Evolutionary conservation across 768 basidiomycete species (phyloP).

Genomic region (Agaricus subrufescens): DNA sequence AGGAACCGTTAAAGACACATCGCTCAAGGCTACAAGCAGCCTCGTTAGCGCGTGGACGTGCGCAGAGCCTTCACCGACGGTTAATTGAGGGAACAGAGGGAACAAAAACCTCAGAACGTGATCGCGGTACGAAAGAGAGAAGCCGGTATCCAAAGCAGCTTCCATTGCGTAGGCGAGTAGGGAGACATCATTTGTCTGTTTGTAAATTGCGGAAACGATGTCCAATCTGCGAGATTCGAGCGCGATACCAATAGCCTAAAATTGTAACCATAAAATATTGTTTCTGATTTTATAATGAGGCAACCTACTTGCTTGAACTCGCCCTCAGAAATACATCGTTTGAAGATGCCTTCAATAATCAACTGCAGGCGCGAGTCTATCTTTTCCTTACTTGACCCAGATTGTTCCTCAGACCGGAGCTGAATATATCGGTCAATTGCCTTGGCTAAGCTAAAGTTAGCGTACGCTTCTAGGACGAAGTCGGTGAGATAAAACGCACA

Average conservation of each 20-base stretch:
- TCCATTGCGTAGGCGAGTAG: slow-evolving; percentile 91
- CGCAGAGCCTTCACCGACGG: slow-evolving; percentile 65
- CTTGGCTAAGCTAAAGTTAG: slow-evolving; percentile 54
- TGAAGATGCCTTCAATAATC: slow-evolving; percentile 89
- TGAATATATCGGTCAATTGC: slow-evolving; percentile 93
- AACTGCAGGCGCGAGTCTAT: slow-evolving; percentile 76
- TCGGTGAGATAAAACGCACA: slow-evolving; percentile 50
- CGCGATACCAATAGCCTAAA: slow-evolving; percentile 90
- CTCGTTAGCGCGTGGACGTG: slow-evolving; percentile 83
- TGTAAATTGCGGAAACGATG: slow-evolving; percentile 74
- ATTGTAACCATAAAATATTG: slow-evolving; percentile 5
- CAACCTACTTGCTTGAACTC: slow-evolving; percentile 81
- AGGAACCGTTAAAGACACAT: slow-evolving; percentile 70
- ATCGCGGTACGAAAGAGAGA: slow-evolving; percentile 81
- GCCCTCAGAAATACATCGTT: slow-evolving; percentile 78
- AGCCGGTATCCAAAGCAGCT: slow-evolving; percentile 85
- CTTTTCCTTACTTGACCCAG: slow-evolving; percentile 41
- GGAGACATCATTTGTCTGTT: slow-evolving; percentile 66
- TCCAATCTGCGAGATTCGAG: slow-evolving; percentile 89
- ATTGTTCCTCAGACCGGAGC: slow-evolving; percentile 54
- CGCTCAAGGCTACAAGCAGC: slow-evolving; percentile 84
- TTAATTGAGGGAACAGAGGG: slow-evolving; percentile 79
- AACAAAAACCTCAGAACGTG: slow-evolving; percentile 75
- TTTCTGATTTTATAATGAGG: slow-evolving; percentile 7
- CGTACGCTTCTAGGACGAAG: background rate